phyloP scores from a whole-genome alignment of 1,139 yeast genomes.

The Diutina rugosa region DNA sequence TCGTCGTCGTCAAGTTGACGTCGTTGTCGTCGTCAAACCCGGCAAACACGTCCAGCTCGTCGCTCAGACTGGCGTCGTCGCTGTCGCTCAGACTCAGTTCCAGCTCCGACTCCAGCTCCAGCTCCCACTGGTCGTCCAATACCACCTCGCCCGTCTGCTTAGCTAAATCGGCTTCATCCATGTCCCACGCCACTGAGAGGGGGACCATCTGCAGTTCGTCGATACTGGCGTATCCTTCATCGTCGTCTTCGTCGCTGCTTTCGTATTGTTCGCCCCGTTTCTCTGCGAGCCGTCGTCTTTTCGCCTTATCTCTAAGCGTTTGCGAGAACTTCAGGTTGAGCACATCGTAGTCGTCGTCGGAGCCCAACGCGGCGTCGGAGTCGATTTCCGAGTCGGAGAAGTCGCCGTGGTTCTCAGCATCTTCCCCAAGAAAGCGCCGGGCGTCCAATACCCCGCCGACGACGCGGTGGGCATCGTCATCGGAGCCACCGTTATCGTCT shows the following conservation, averaged over 20 bases:
- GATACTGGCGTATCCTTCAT: constrained; percentile 35
- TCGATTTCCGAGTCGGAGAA: constrained; percentile 59
- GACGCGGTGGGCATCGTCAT: neutral
- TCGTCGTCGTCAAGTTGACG: constrained; percentile 39
- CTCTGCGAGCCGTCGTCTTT: constrained; percentile 9
- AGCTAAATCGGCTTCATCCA: constrained; percentile 43
- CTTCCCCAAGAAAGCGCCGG: neutral
- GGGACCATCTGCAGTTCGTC: constrained; percentile 70
- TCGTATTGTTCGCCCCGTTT: constrained; percentile 12
- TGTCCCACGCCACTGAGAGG: constrained; percentile 80
- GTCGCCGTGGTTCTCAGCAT: constrained; percentile 11
- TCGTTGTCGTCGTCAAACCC: constrained; percentile 16
- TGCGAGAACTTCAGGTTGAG: constrained; percentile 57
- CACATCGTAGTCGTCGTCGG: constrained; percentile 63
- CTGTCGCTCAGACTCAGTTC: constrained; percentile 11
- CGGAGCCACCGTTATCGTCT: constrained; percentile 5
- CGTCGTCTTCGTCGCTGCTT: constrained; percentile 11
- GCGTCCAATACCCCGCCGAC: neutral
- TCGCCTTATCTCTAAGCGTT: constrained; percentile 42
- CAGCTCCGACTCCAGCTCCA: constrained; percentile 10
- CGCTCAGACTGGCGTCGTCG: constrained; percentile 5
- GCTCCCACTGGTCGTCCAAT: constrained; percentile 29
- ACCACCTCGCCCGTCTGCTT: constrained; percentile 21
- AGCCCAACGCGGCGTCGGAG: constrained; percentile 67
- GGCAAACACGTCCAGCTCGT: constrained; percentile 6